phyloP scores from a whole-genome alignment of 129 eudicot genomes.

The Calendula officinalis region DNA sequence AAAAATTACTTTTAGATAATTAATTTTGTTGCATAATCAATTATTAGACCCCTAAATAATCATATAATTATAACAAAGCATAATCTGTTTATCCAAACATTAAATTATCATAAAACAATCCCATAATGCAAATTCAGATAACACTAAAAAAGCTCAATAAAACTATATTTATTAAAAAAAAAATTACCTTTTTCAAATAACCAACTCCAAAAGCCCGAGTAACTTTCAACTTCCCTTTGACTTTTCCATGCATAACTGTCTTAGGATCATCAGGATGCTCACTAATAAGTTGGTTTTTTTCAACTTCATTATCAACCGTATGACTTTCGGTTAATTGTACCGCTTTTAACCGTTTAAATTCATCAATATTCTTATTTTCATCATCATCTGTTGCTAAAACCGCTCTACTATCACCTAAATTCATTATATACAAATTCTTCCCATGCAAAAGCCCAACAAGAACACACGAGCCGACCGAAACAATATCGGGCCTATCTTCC shows the following conservation, averaged over 20 bases:
- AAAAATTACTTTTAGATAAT: not conserved
- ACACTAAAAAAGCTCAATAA: not conserved
- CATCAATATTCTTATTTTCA: conserved; percentile 20
- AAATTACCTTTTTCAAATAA: conserved; percentile 81
- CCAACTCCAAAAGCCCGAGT: conserved; percentile 99
- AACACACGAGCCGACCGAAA: conserved; percentile 93
- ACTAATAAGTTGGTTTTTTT: conserved; percentile 54
- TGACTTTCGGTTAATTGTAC: conserved; percentile 81
- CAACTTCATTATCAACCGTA: conserved; percentile 80
- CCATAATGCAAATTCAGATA: not conserved
- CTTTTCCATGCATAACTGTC: conserved; percentile 66
- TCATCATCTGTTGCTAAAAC: conserved; percentile 63
- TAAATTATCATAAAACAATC: not conserved
- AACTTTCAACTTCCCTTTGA: conserved; percentile 92
- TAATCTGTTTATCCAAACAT: not conserved
- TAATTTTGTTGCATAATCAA: not conserved
- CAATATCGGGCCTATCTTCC: conserved; percentile 97
- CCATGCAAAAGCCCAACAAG: conserved; percentile 77
- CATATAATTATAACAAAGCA: conserved; percentile 1
- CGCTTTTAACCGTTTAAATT: conserved; percentile 43
- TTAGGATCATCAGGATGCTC: conserved; percentile 87
- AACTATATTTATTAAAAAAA: not conserved
- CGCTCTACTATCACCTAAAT: conserved; percentile 93
- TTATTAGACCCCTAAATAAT: conserved; percentile 2
- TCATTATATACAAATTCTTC: conserved; percentile 68